Evolutionary conservation across 768 basidiomycete genomes (phyloP), one percentile per base, ranked within the genome.

Genomic region (Infundibulicybe gibba): DNA sequence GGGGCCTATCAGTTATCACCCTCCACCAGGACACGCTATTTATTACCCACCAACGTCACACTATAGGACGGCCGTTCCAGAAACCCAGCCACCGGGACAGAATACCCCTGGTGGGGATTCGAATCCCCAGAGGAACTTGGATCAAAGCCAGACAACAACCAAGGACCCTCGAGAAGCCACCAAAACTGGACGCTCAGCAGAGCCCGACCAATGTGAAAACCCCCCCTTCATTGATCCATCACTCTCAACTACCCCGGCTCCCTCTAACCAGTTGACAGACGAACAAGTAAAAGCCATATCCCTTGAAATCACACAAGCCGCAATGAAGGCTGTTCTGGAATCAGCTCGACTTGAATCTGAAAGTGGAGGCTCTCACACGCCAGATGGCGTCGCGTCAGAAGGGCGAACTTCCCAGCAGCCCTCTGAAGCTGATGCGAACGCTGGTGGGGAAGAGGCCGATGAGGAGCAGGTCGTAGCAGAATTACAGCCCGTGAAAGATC

Each of bases 1-100:
- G 58, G 61, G 54, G 32, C 62, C 64, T 15, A 61, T 67, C 21
- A 68, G 67, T 44, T 76, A 74, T 48, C 55, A 63, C 42, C 56
- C 63, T 46, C 32, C 54, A 41, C 48, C 62, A 16, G 54, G 54
- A 14, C 50, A 56, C 16, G 8, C 61, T 14, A 53, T 64, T 15
- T 68, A 71, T 55, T 70, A 70, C 47, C 59, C 66, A 14, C 64
- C 68, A 15, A 69, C 75, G 1, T 71, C 75, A 4, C 79, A 80
- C 55, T 81, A 83, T 52, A 78, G 80, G 30, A 63, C 62, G 21
- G 66, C 66, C 39, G 56, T 47, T 16, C 40, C 30, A 16, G 10
- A 40, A 14, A 15, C 48, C 16, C 59, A 49, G 49, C 49, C 61
- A 33, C 53, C 52, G 52, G 47, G 54, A 49, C 45, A 60, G 19